Conservation (phyloP, 495 filamentous ascomycete species). For the Penicillium coffeae region DNA sequence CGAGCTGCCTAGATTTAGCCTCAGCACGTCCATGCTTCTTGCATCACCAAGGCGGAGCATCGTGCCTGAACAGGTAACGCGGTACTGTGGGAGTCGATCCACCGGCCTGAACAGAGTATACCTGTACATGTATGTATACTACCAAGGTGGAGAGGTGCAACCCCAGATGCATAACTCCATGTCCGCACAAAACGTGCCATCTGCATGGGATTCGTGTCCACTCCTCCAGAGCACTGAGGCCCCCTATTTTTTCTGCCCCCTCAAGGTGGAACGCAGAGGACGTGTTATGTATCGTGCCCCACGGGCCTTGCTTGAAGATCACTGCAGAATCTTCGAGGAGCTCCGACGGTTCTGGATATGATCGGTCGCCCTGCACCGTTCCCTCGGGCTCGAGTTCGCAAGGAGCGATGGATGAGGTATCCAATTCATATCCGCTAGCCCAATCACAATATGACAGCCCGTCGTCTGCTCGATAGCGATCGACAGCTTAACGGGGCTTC, state of each 20-base stretch:
- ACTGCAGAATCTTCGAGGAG: background rate
- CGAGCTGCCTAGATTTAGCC: too few species aligned
- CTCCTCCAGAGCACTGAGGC: too few species aligned
- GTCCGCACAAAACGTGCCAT: background rate
- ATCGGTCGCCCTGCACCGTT: background rate
- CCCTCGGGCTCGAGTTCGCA: background rate
- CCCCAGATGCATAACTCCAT: background rate
- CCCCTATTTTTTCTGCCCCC: background rate
- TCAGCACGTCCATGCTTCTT: too few species aligned
- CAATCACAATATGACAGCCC: slow-evolving; percentile 12
- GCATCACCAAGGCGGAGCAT: too few species aligned
- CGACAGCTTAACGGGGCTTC: slow-evolving; percentile 15
- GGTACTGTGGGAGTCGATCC: too few species aligned
- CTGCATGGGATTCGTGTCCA: too few species aligned
- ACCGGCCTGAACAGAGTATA: too few species aligned
- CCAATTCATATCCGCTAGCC: background rate
- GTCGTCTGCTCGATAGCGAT: slow-evolving; percentile 19
- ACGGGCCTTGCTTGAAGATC: background rate
- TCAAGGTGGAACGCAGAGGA: background rate
- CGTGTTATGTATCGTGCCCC: background rate
- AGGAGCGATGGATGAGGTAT: slow-evolving; percentile 4
- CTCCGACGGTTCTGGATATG: background rate
- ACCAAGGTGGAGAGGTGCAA: background rate
- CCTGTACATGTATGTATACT: background rate
- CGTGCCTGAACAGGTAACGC: too few species aligned